Conservation (phyloP, 192 early-diverging fungal species). For the Podila epicladia region DNA sequence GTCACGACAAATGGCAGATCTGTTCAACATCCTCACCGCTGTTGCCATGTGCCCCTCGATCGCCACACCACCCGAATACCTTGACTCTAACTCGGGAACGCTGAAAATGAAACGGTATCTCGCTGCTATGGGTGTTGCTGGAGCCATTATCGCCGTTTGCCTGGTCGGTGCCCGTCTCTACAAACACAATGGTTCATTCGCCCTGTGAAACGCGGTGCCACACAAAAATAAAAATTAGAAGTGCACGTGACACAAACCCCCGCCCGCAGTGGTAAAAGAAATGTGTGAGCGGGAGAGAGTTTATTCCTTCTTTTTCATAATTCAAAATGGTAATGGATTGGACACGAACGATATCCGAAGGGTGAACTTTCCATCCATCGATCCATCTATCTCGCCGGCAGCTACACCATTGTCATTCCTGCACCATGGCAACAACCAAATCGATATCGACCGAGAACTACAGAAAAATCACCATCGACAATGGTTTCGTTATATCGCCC, state of each 20-base stretch:
- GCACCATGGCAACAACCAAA: not conserved
- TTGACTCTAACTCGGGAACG: conserved; percentile 37
- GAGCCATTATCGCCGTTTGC: conserved; percentile 45
- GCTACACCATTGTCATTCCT: not conserved
- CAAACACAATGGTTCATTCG: conserved; percentile 29
- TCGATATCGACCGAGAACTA: not conserved
- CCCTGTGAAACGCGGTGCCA: not conserved
- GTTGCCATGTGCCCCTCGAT: conserved; percentile 83
- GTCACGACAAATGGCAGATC: conserved; percentile 83
- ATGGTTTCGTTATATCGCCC: too few relatives aligned
- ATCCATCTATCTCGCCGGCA: not conserved
- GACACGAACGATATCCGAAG: not conserved
- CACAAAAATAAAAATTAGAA: not conserved
- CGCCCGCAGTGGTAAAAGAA: not conserved
- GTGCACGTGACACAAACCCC: not conserved
- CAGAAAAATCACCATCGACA: too few relatives aligned
- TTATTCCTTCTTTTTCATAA: conserved; percentile 6
- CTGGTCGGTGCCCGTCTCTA: conserved; percentile 50
- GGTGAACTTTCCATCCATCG: not conserved
- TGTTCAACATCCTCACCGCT: conserved; percentile 87
- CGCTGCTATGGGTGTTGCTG: conserved; percentile 49
- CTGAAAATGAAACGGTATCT: conserved; percentile 42
- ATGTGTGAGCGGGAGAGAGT: not conserved
- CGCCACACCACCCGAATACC: conserved; percentile 51
- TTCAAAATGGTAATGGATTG: conserved; percentile 3